Evolutionary conservation across 108 stramenopile species (phyloP), one percentile per base, ranked within the genome.

Genomic region (Nitzschia putrida): DNA sequence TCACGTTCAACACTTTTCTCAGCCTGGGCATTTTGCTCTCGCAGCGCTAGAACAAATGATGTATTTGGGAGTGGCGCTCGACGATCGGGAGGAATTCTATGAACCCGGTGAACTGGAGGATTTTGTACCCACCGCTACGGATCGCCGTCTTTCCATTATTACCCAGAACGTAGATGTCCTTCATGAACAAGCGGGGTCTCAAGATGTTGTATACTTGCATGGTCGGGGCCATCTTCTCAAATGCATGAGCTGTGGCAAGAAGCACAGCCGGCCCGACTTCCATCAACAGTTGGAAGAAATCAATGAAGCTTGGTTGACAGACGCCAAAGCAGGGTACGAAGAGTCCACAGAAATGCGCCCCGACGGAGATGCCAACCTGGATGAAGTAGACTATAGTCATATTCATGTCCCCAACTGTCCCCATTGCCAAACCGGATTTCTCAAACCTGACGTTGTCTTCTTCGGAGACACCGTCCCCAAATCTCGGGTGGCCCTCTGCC

Each of bases 111-210:
- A 73, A 20, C 61, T 52, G n/a, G 72, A 61, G 21, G 59, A 66
- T 14, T 40, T 44, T 7, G 59, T 29, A n/a, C 60, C 61, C 29
- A 51, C 57, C 6, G 38, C 74, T 14, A 60, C 68, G 56, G 53
- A 66, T 13, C 80, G 73, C 49, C 51, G 55, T 3, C n/a, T 88
- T 22, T 52, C 88, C 13, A 79, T 94, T 16, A 83, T 98, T 41
- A 97, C 97, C 4, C 98, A 99, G 83, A 99, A 99, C 72, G 98
- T 99, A 1, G 98, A 99, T 77, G 68, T 78, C 2, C 85, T 98
- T 54, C 99, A 99, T 73, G 74, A 78, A n/a, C 68, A 70, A 59
- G 96, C 93, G 0, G 99, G 97, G 7, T 73, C 79, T 7, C 66
- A 73, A 22, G 74, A 88, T 41, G 88, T 97, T n/a, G 69, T 94